phyloP scores from a whole-genome alignment of 108 stramenopile species.

The Fragilaria radians region DNA sequence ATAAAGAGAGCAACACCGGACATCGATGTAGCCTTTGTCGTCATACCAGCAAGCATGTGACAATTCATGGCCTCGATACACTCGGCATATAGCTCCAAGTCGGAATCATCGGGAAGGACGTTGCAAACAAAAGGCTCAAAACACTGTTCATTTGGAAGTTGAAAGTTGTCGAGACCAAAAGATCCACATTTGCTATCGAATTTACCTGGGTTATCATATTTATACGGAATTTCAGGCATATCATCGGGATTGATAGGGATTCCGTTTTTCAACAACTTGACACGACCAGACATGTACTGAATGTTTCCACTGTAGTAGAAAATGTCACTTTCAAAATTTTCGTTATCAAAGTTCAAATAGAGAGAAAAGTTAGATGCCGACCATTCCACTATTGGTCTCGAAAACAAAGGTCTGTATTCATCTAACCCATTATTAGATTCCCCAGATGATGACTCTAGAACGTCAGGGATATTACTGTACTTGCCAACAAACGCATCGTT shows the following conservation, averaged over 20 bases:
- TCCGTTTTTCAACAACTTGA: conserved; percentile 58
- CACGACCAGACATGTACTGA: conserved; percentile 59
- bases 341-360: conserved; percentile 20
- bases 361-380: conserved; percentile 49
- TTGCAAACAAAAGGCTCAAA: conserved; percentile 45
- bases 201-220: conserved; percentile 29
- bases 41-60: conserved; percentile 63
- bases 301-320: conserved; percentile 91
- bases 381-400: conserved; percentile 69
- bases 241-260: conserved; percentile 19
- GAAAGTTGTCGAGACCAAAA: conserved; percentile 35
- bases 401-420: conserved; percentile 77
- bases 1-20: conserved; percentile 43
- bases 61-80: conserved; percentile 76
- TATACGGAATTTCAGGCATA: conserved; percentile 44
- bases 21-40: conserved; percentile 18
- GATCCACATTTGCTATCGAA: conserved; percentile 76
- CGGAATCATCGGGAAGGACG: neutral
- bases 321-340: conserved; percentile 51
- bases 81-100: conserved; percentile 14
- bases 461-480: conserved; percentile 35
- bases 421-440: conserved; percentile 74
- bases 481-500: conserved; percentile 45
- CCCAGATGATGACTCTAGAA: conserved; percentile 1
- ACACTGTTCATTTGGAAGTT: conserved; percentile 44